phyloP scores from a whole-genome alignment of 1,139 yeast species.

The Yarrowia galli region DNA sequence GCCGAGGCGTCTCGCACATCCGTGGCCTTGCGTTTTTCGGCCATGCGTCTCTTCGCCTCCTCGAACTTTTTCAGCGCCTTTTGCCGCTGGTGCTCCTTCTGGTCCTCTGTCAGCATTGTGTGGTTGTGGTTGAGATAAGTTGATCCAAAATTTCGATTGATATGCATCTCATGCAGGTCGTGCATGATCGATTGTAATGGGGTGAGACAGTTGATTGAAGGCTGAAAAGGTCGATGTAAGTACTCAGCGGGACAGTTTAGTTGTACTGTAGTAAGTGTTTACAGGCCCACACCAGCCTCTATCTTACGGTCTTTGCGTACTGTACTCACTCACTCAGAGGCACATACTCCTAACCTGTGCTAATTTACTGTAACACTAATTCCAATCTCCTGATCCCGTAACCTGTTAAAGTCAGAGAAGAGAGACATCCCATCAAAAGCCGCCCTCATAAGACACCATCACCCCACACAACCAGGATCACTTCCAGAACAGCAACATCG shows the following conservation, averaged over 20 bases:
- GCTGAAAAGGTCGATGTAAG: too few relatives aligned
- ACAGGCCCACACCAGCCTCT: too few relatives aligned
- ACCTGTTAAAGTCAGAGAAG: too few relatives aligned
- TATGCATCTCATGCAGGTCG: not conserved
- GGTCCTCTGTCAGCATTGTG: slow-evolving; percentile 39
- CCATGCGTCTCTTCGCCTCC: slow-evolving; percentile 53
- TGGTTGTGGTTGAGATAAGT: not conserved
- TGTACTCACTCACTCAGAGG: too few relatives aligned
- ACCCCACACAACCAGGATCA: not conserved
- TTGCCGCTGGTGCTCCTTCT: slow-evolving; percentile 64
- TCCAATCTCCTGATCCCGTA: too few relatives aligned
- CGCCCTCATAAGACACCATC: not conserved
- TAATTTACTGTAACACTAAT: not conserved
- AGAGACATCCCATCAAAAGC: too few relatives aligned
- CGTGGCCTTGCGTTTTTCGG: slow-evolving; percentile 39
- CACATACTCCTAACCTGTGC: not conserved
- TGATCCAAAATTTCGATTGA: not conserved
- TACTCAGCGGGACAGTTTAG: too few relatives aligned
- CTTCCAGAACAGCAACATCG: not conserved
- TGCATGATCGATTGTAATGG: slow-evolving; percentile 13
- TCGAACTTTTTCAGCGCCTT: slow-evolving; percentile 65
- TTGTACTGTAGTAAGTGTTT: too few relatives aligned
- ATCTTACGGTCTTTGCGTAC: too few relatives aligned
- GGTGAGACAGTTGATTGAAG: too few relatives aligned
- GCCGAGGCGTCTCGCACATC: slow-evolving; percentile 35